Conservation (phyloP, 2,329 filamentous ascomycete species). For the Neonectria punicea region DNA sequence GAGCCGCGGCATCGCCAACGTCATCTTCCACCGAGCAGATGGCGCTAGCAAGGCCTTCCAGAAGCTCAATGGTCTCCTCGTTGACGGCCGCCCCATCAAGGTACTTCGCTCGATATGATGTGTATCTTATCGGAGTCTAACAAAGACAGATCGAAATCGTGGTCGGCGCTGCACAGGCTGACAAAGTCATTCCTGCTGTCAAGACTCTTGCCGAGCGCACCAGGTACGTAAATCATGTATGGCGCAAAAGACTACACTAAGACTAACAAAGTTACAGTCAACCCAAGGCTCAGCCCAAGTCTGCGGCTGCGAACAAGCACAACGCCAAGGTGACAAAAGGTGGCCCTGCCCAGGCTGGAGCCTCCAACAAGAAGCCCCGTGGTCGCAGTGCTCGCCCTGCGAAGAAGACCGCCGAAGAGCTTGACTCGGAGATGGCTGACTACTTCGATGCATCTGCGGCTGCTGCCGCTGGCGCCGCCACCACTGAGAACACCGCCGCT, state of each 20-base stretch:
- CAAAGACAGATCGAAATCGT: slow-evolving; percentile 83
- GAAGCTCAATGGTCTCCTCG: slow-evolving; percentile 86
- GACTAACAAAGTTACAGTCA: slow-evolving; percentile 42
- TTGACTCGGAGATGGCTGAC: slow-evolving; percentile 97
- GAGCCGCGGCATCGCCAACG: slow-evolving; percentile 91
- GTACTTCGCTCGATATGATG: slow-evolving; percentile 54
- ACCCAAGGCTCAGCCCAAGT: slow-evolving; percentile 73
- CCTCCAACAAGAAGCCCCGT: slow-evolving; percentile 64
- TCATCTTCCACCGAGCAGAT: slow-evolving; percentile 84
- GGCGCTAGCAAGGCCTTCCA: slow-evolving; percentile 86
- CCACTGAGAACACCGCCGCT: slow-evolving; percentile 57
- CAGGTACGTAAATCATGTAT: slow-evolving; percentile 46
- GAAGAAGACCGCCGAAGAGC: slow-evolving; percentile 93
- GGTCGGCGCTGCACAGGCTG: slow-evolving; percentile 78
- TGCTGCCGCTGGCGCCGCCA: slow-evolving; percentile 51
- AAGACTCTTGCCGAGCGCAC: slow-evolving; percentile 87
- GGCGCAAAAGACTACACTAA: neutral
- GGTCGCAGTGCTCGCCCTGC: slow-evolving; percentile 69
- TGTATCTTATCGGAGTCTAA: slow-evolving; percentile 35
- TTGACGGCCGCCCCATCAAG: slow-evolving; percentile 92
- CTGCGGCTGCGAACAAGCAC: slow-evolving; percentile 79
- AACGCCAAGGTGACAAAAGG: slow-evolving; percentile 59
- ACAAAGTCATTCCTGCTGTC: slow-evolving; percentile 71
- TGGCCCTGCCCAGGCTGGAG: slow-evolving; percentile 55
- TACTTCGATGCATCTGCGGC: slow-evolving; percentile 75